A percentile compares a stretch with the other conserved stretches of the same genome.
phyloP scores from a whole-genome alignment of 495 filamentous ascomycete species.

The Annulohypoxylon bovei region DNA sequence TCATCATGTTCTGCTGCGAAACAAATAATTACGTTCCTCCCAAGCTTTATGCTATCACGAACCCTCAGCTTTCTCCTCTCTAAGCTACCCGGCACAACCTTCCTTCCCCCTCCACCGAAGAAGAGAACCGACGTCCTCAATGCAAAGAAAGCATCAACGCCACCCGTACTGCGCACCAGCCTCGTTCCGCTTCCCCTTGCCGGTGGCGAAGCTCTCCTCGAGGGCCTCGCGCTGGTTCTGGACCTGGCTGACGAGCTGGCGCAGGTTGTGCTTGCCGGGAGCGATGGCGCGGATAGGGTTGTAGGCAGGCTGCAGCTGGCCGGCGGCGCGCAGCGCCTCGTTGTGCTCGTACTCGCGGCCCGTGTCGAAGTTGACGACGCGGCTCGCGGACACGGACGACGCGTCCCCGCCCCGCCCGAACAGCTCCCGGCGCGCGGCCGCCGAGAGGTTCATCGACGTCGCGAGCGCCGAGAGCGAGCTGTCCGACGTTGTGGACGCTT shows the following conservation, averaged over 20 bases:
- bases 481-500: slow-evolving; percentile 28
- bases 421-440: slow-evolving; percentile 77
- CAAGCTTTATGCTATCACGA: background rate
- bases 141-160: slow-evolving; percentile 56
- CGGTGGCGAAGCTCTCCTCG: slow-evolving; percentile 87
- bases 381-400: slow-evolving; percentile 47
- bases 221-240: slow-evolving; percentile 81
- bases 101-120: background rate
- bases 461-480: slow-evolving; percentile 71
- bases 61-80: background rate
- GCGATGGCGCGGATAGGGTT: slow-evolving; percentile 85
- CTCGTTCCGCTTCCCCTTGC: slow-evolving; percentile 76
- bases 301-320: slow-evolving; percentile 66
- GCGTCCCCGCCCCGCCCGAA: slow-evolving; percentile 70
- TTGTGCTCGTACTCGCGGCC: slow-evolving; percentile 86
- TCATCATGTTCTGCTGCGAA: too few species aligned
- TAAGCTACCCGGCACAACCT: too few species aligned
- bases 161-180: slow-evolving; percentile 87
- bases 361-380: slow-evolving; percentile 83
- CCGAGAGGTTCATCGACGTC: slow-evolving; percentile 76
- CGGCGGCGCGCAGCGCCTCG: slow-evolving; percentile 73
- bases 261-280: slow-evolving; percentile 87
- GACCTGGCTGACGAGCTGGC: slow-evolving; percentile 85
- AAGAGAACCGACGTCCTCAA: background rate
- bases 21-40: background rate